phyloP scores from a whole-genome alignment of 129 eudicot species.

The Artemisia tridentata region DNA sequence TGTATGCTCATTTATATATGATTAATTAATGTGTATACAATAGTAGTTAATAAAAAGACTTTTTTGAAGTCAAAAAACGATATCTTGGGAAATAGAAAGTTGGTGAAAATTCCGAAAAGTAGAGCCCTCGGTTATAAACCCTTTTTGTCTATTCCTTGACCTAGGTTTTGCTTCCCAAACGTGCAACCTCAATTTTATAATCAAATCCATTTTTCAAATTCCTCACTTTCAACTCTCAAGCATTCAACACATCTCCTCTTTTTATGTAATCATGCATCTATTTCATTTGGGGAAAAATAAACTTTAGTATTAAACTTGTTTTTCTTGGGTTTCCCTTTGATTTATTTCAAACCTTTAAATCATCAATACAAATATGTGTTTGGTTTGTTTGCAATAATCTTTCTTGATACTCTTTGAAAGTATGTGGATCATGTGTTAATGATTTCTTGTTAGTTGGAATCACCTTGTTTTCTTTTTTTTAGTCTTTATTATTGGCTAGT shows the following conservation, averaged over 20 bases:
- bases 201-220: constrained; percentile 22
- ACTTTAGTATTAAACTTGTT: constrained; percentile 6
- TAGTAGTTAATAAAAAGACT: constrained; percentile 5
- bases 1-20: not conserved
- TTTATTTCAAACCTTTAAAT: constrained; percentile 13
- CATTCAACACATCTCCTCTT: constrained; percentile 21
- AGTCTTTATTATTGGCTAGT: too few relatives aligned
- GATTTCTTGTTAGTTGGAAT: too few relatives aligned
- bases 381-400: constrained; percentile 3
- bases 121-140: constrained; percentile 66
- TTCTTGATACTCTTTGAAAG: not conserved
- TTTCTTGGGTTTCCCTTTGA: not conserved
- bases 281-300: not conserved
- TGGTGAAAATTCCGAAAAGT: constrained; percentile 38
- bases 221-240: constrained; percentile 14
- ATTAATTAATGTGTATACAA: not conserved
- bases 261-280: constrained; percentile 23
- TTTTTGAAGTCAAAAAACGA: constrained; percentile 39
- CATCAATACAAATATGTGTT: not conserved
- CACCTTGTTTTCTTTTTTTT: too few relatives aligned
- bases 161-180: constrained; percentile 84
- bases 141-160: constrained; percentile 78
- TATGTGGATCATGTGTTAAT: not conserved
- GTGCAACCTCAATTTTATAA: constrained; percentile 50
- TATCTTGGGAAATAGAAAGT: constrained; percentile 49